phyloP scores from a whole-genome alignment of 2,329 filamentous ascomycete species.

The Monilinia fructigena region DNA sequence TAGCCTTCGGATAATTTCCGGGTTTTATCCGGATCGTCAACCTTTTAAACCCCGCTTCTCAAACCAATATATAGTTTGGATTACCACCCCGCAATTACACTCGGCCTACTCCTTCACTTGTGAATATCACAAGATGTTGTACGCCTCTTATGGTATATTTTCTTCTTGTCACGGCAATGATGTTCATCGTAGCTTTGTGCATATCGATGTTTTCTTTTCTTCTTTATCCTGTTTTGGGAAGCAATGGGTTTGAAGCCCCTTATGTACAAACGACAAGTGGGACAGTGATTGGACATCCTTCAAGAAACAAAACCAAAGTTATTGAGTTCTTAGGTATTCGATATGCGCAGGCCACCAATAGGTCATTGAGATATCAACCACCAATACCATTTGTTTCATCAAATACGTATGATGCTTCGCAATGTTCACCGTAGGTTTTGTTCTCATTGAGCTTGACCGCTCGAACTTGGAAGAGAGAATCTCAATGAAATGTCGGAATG shows the following conservation, averaged over 20 bases:
- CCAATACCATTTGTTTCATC: conserved; percentile 21
- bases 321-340: conserved; percentile 44
- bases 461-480: too few species aligned
- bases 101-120: background rate
- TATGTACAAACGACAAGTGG: conserved; percentile 35
- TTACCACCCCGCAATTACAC: background rate
- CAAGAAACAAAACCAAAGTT: conserved; percentile 29
- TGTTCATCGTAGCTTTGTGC: background rate
- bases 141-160: background rate
- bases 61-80: too few species aligned
- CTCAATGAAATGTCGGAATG: background rate
- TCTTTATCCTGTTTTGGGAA: background rate
- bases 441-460: background rate
- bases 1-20: background rate
- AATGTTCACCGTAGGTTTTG: conserved; percentile 2
- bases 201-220: background rate
- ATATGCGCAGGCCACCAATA: conserved; percentile 43
- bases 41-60: background rate
- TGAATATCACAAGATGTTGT: background rate
- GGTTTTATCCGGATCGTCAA: background rate
- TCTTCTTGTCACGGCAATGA: background rate
- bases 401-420: conserved; percentile 6
- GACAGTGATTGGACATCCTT: conserved; percentile 33
- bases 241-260: too few species aligned
- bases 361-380: conserved; percentile 42